These are phyloP conservation scores for Taiwanofungus camphoratus DNA, from an alignment of 1,284 basidiomycete species.

Conservation along the genomic window DNA sequence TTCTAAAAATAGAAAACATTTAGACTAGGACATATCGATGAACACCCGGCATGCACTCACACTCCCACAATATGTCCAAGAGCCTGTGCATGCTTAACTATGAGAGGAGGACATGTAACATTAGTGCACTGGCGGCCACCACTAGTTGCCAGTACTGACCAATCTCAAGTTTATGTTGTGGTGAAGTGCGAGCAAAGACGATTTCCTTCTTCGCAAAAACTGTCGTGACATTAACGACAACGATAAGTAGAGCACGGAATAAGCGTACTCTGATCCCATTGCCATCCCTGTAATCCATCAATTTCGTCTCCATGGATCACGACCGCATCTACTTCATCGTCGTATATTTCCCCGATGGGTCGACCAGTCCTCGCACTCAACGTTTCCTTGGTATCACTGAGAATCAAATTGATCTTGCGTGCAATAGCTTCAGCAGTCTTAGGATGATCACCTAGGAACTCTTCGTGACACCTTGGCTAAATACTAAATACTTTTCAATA, in stretches of 20 bases:
- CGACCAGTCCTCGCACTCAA: slow-evolving; percentile 43
- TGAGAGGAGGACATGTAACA: background rate
- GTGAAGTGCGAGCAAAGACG: slow-evolving; percentile 66
- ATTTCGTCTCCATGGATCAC: slow-evolving; percentile 66
- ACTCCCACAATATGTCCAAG: slow-evolving; percentile 68
- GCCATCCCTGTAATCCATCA: slow-evolving; percentile 56
- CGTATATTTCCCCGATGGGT: slow-evolving; percentile 53
- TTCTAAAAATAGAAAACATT: slow-evolving; percentile 20
- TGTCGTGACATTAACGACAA: slow-evolving; percentile 16
- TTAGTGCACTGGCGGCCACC: background rate
- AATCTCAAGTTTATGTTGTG: slow-evolving; percentile 68
- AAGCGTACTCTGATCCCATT: slow-evolving; percentile 57
- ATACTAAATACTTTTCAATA: too few relatives aligned
- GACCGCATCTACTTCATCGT: slow-evolving; percentile 59
- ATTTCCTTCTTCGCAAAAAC: slow-evolving; percentile 65
- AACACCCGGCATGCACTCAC: slow-evolving; percentile 34
- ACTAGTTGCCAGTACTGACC: slow-evolving; percentile 36
- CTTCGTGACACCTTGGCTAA: too few relatives aligned
- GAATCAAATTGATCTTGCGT: slow-evolving; percentile 59
- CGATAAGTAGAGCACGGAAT: background rate
- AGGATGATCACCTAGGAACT: slow-evolving; percentile 49
- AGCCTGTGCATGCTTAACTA: slow-evolving; percentile 66
- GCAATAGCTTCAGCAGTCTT: slow-evolving; percentile 69
- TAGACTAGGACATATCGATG: background rate
- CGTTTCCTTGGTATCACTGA: slow-evolving; percentile 59